A percentile compares a stretch with the other conserved stretches of the same genome.
Conservation (phyloP, 495 filamentous ascomycete species). For the Chaetomidium leptoderma region DNA sequence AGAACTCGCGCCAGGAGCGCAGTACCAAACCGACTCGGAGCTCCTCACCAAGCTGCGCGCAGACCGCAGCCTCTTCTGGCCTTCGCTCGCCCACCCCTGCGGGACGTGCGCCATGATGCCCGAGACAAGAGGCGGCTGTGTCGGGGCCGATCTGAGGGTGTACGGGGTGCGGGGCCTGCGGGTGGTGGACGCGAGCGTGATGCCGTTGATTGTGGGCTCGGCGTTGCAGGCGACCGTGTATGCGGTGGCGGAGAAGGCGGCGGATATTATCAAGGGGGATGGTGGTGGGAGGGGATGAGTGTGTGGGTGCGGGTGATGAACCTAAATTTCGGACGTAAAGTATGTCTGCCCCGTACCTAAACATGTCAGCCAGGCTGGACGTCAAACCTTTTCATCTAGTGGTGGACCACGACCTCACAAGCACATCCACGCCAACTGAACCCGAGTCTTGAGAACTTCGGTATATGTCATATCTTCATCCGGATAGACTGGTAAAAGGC, state of each 20-base stretch:
- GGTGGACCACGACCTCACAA: background rate
- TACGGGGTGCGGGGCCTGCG: slow-evolving; percentile 47
- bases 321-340: too few relatives aligned
- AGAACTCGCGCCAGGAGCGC: slow-evolving; percentile 45
- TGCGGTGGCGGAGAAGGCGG: slow-evolving; percentile 31
- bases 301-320: too few relatives aligned
- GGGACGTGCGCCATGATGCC: slow-evolving; percentile 44
- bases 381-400: too few relatives aligned
- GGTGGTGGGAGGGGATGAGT: too few relatives aligned
- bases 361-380: too few relatives aligned
- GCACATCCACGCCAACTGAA: background rate
- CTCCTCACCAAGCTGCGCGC: slow-evolving; percentile 29
- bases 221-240: slow-evolving; percentile 35
- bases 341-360: too few relatives aligned
- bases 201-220: slow-evolving; percentile 33
- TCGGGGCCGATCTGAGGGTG: slow-evolving; percentile 49
- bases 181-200: slow-evolving; percentile 32
- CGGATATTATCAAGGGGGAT: slow-evolving; percentile 11
- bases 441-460: background rate
- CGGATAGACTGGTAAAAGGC: slow-evolving; percentile 7
- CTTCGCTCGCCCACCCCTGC: slow-evolving; percentile 26
- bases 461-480: slow-evolving; percentile 13
- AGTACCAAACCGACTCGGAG: slow-evolving; percentile 43
- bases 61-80: slow-evolving; percentile 15
- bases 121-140: slow-evolving; percentile 41